Percentiles rank a stretch among this genome's conserved stretches.
These are phyloP conservation scores for Cyclanthera cordifolia DNA, from an alignment of 306 rosid species.

Conservation along the genomic window DNA sequence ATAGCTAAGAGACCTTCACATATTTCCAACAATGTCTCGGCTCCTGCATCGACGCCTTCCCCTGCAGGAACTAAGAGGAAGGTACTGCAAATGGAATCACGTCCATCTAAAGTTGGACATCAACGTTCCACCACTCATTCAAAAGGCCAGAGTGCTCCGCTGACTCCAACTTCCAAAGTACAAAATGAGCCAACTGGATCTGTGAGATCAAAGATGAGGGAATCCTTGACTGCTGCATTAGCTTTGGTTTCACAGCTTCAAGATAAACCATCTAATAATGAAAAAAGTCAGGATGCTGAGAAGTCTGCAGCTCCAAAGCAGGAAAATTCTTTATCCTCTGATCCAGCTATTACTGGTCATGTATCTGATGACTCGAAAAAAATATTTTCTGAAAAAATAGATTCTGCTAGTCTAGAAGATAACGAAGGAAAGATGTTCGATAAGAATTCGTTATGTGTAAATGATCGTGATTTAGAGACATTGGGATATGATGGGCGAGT, in stretches of 20 bases:
- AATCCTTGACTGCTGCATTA: constrained; percentile 65
- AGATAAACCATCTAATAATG: neutral
- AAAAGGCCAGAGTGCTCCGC: constrained; percentile 36
- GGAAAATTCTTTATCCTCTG: constrained; percentile 26
- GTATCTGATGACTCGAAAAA: constrained; percentile 23
- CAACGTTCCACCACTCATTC: constrained; percentile 41
- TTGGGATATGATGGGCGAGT: constrained; percentile 35
- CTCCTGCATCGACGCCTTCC: constrained; percentile 18
- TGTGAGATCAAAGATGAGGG: constrained; percentile 96
- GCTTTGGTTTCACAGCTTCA: constrained; percentile 38
- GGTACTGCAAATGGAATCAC: constrained; percentile 37
- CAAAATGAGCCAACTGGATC: constrained; percentile 61
- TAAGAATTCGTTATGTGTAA: constrained; percentile 21
- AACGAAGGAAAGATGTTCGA: constrained; percentile 19
- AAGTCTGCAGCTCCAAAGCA: constrained; percentile 17
- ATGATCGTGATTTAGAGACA: constrained; percentile 19
- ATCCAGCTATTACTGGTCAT: constrained; percentile 12
- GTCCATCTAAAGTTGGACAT: constrained; percentile 39
- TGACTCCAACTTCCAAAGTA: constrained; percentile 39
- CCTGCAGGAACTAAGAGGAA: constrained; percentile 43
- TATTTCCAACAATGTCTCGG: constrained; percentile 23
- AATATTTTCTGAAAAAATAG: constrained; percentile 15
- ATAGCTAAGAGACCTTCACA: constrained; percentile 29
- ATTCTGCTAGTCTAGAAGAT: constrained; percentile 18
- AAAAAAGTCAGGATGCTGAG: constrained; percentile 25